Conservation (phyloP, 202 grass and related monocot genomes). For the Musa balbisiana region DNA sequence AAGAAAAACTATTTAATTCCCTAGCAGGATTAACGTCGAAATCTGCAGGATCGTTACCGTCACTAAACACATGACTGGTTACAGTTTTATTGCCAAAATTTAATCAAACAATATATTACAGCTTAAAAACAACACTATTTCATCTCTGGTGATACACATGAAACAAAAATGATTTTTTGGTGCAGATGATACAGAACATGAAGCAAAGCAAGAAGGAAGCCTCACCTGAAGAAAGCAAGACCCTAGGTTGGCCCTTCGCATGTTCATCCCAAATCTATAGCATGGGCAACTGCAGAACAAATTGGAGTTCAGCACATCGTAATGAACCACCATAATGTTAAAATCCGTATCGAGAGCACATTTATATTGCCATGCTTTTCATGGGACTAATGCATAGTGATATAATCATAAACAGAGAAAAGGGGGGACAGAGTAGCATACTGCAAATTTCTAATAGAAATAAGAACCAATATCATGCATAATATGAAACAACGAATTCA, state of each 20-base stretch:
- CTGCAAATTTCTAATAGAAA: background rate
- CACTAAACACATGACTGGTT: background rate
- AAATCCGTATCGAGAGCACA: background rate
- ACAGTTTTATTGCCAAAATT: background rate
- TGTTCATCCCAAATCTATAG: conserved; percentile 93
- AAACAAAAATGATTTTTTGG: background rate
- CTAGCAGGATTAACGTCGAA: no score
- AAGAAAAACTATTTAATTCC: no score
- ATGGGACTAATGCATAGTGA: background rate
- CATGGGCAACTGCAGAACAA: conserved; percentile 72
- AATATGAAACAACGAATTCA: background rate
- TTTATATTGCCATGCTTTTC: no score
- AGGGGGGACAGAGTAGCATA: background rate
- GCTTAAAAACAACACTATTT: background rate
- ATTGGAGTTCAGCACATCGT: conserved; percentile 9
- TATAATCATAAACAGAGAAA: conserved; percentile 5
- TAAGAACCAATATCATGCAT: background rate
- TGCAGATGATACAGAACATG: background rate
- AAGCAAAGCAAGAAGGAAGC: background rate
- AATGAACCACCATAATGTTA: conserved; percentile 15
- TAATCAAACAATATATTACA: background rate
- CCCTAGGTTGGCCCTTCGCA: conserved; percentile 74
- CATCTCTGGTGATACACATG: background rate
- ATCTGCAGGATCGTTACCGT: background rate
- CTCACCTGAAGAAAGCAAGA: conserved; percentile 94